Conservation (phyloP, 2,329 filamentous ascomycete genomes). For the Lachnum nothofagi region DNA sequence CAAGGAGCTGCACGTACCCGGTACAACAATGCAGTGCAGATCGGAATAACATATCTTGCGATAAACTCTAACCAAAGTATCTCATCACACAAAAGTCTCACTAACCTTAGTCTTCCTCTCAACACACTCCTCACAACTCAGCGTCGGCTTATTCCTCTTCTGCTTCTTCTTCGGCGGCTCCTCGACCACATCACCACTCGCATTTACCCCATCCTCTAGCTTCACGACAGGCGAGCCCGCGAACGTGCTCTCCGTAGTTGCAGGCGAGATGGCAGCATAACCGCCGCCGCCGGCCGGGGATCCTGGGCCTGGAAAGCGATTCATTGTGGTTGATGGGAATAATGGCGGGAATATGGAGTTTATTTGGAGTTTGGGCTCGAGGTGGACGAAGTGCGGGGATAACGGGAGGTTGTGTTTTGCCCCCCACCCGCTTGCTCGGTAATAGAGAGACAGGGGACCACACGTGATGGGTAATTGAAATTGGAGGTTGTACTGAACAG, state of each 20-base stretch:
- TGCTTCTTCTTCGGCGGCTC: conserved; percentile 56
- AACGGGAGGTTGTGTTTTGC: background rate
- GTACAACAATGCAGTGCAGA: background rate
- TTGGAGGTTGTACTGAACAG: too few relatives aligned
- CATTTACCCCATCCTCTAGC: conserved; percentile 10
- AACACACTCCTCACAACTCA: conserved; percentile 75
- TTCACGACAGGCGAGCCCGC: conserved; percentile 16
- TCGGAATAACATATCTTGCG: background rate
- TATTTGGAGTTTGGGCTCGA: background rate
- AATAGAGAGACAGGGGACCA: too few relatives aligned
- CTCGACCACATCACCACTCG: too few relatives aligned
- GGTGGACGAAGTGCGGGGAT: conserved; percentile 2
- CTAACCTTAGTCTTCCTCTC: conserved; percentile 74
- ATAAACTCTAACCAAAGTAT: too few relatives aligned
- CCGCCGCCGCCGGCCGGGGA: conserved; percentile 19
- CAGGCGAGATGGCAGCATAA: conserved; percentile 21
- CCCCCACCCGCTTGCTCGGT: too few relatives aligned
- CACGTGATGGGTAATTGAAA: too few relatives aligned
- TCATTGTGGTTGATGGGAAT: conserved; percentile 31
- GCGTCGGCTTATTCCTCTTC: conserved; percentile 77
- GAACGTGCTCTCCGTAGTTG: conserved; percentile 18
- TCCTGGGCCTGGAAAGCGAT: conserved; percentile 9
- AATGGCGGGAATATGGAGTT: conserved; percentile 25
- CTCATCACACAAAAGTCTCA: conserved; percentile 2
- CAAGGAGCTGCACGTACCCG: background rate